Evolutionary conservation across 2,329 filamentous ascomycete genomes (phyloP), one percentile per base, ranked within the genome.

Genomic region (Sporothrix curviconia): DNA sequence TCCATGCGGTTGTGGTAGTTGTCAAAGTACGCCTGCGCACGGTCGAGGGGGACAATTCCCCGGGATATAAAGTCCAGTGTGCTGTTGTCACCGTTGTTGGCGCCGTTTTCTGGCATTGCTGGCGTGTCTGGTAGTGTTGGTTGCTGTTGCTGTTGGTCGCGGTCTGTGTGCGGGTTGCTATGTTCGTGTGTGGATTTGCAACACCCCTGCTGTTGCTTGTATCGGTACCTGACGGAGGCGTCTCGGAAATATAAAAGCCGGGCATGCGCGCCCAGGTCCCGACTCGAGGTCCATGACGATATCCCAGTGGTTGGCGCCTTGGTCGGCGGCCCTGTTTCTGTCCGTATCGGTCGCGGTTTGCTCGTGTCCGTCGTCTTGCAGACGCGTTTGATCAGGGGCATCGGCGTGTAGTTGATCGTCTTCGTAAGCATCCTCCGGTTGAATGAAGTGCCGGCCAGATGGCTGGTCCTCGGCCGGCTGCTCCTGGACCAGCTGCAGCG

Each of bases 1-100:
- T 59, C 57, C 25, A 59, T 52, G 14, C 51, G 40, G 34, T 50
- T 34, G 15, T 43, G 42, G 50, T 59, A 59, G 37, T 40, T 39
- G 49, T 58, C 50, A 36, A 58, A 58, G 24, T 54, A 46, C 2
- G 22, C 30, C 17, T 54, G 32, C 7, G 56, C 56, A 7, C n/a
- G 30, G 2, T 37, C 49, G 15, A 53, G 40, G 14, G n/a, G 39
- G 37, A 53, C 19, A 14, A 47, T 6, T 1, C 50, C 49, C 9
- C 49, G 30, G 9, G 49, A 9, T 2, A 53, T 28, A 39, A 51
- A 51, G 15, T 51, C 49, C 11, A 22, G 49, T 3, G 9, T 28
- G 34, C 47, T 28, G 47, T 39, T 5, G 32, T 39, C 47, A 15
- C 17, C 5, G 46, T 24, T 8, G 32, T 28, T 28, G n/a, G 5